Evolutionary conservation across 768 basidiomycete genomes (phyloP).

Genomic region (Astraeus odoratus): DNA sequence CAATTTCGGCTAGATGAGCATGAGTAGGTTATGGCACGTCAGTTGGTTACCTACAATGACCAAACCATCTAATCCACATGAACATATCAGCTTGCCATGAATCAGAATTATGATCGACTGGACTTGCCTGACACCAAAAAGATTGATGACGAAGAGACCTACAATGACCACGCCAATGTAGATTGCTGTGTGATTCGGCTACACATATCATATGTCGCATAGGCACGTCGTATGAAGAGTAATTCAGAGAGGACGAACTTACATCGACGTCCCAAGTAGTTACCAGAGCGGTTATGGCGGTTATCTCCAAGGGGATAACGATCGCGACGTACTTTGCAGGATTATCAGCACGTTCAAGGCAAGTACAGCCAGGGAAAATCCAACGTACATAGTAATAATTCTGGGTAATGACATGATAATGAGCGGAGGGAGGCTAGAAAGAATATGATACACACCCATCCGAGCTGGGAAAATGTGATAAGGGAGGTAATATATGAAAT

Average conservation of each 20-base stretch:
- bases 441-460: constrained; percentile 14
- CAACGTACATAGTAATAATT: constrained; percentile 29
- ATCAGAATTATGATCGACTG: constrained; percentile 25
- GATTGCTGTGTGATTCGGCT: constrained; percentile 32
- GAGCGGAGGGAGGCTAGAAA: neutral
- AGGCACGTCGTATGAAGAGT: constrained; percentile 4
- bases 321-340: constrained; percentile 20
- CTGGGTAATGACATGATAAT: constrained; percentile 4
- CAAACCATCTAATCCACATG: constrained; percentile 13
- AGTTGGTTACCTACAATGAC: constrained; percentile 12
- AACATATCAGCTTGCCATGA: constrained; percentile 31
- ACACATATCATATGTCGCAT: constrained; percentile 14
- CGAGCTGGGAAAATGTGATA: constrained; percentile 9
- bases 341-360: neutral
- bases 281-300: constrained; percentile 43
- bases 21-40: constrained; percentile 2
- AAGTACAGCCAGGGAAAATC: neutral
- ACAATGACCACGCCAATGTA: constrained; percentile 36
- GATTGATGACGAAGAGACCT: constrained; percentile 34
- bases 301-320: constrained; percentile 43
- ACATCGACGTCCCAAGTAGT: constrained; percentile 41
- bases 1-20: constrained; percentile 14
- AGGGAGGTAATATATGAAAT: neutral
- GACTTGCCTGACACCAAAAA: constrained; percentile 41
- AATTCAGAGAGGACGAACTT: neutral